These are phyloP conservation scores for fission yeast (Schizosaccharomyces pombe) DNA, from an alignment of 805 yeast genomes.

Conservation along the genomic window DNA sequence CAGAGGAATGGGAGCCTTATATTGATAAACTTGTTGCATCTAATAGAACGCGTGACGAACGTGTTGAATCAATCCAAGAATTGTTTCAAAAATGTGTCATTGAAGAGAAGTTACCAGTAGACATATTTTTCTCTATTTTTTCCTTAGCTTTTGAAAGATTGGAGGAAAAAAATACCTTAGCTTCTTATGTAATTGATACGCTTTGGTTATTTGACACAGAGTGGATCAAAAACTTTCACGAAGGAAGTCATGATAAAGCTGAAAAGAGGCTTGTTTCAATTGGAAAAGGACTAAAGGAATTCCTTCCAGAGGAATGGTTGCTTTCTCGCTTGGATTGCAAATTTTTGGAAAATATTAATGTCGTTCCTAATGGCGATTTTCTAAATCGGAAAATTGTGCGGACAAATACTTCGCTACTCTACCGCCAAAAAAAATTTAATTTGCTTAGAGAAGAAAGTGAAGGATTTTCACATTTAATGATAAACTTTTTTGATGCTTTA, in stretches of 20 bases:
- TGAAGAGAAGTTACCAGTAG: too few relatives aligned
- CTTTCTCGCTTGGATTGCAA: background rate
- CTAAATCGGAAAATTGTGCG: constrained; percentile 8
- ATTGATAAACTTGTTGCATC: too few relatives aligned
- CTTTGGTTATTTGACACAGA: background rate
- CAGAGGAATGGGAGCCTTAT: too few relatives aligned
- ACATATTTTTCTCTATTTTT: too few relatives aligned
- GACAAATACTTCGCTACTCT: constrained; percentile 25
- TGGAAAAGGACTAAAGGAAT: background rate
- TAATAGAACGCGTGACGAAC: too few relatives aligned
- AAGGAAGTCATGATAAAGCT: too few relatives aligned
- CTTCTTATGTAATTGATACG: background rate
- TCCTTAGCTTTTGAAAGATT: too few relatives aligned
- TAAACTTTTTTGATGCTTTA: constrained; percentile 9
- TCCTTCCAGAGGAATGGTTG: background rate
- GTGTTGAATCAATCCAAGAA: too few relatives aligned
- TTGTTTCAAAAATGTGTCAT: too few relatives aligned
- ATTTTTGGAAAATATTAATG: background rate
- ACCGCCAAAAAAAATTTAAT: constrained; percentile 32
- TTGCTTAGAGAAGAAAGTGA: constrained; percentile 50
- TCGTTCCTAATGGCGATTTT: background rate
- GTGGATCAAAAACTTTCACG: background rate
- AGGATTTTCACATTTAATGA: constrained; percentile 43
- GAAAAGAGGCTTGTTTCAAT: background rate
- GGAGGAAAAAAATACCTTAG: too few relatives aligned